Evolutionary conservation across 2,329 filamentous ascomycete genomes (phyloP).

Genomic region (Talaromyces sp.): DNA sequence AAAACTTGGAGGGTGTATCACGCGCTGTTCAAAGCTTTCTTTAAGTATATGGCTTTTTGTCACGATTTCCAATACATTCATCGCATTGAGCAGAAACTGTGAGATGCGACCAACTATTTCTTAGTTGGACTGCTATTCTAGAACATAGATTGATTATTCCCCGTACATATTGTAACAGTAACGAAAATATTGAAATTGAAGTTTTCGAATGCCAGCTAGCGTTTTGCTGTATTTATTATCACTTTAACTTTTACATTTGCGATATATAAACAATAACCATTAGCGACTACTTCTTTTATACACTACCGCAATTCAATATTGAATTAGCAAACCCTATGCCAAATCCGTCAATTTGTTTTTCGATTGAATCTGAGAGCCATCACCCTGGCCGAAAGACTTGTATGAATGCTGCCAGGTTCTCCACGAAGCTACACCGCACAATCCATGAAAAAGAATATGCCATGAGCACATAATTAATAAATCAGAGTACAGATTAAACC

Average conservation of each 20-base stretch:
- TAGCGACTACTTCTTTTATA: no score
- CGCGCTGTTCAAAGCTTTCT: conserved; percentile 2
- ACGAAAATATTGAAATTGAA: neutral
- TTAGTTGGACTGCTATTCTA: neutral
- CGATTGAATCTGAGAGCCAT: no score
- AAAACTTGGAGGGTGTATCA: conserved; percentile 38
- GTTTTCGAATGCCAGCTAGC: neutral
- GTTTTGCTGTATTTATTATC: neutral
- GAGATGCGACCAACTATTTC: neutral
- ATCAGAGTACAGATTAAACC: no score
- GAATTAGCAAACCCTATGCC: no score
- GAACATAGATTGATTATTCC: neutral
- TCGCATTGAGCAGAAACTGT: neutral
- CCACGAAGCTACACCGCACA: no score
- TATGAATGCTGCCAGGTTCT: no score
- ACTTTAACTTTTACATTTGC: no score
- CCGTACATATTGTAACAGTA: neutral
- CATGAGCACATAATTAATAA: neutral
- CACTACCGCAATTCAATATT: no score
- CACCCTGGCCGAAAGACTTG: no score
- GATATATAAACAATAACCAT: no score
- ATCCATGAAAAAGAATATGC: neutral
- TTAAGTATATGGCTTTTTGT: neutral
- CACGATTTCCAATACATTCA: neutral
- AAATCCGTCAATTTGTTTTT: no score